Conservation (phyloP, 164 flowering plant species). For the Echeveria elegans region DNA sequence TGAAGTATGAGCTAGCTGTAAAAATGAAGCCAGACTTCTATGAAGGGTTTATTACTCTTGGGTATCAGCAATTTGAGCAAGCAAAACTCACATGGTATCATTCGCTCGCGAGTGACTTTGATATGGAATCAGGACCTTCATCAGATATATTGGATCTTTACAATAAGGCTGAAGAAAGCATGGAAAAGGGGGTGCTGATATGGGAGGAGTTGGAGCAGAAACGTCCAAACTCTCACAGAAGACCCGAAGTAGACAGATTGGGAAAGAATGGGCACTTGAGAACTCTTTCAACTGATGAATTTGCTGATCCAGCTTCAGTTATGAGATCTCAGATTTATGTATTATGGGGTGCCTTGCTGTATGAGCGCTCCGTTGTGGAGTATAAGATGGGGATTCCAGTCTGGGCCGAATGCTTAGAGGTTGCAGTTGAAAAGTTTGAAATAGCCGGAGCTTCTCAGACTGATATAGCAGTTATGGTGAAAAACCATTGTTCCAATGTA, state of each 20-base stretch:
- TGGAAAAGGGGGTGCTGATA: slow-evolving; percentile 58
- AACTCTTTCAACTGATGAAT: slow-evolving; percentile 43
- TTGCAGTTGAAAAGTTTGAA: slow-evolving; percentile 68
- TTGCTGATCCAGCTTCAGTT: slow-evolving; percentile 41
- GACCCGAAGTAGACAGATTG: slow-evolving; percentile 25
- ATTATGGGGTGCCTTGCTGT: slow-evolving; percentile 80
- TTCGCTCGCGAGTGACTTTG: slow-evolving; percentile 48
- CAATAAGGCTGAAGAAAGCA: slow-evolving; percentile 73
- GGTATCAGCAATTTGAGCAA: slow-evolving; percentile 82
- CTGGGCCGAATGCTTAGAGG: slow-evolving; percentile 79
- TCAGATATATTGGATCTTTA: slow-evolving; percentile 48
- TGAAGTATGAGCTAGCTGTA: slow-evolving; percentile 61
- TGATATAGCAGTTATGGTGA: slow-evolving; percentile 75
- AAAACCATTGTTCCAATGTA: slow-evolving; percentile 69
- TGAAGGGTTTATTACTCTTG: slow-evolving; percentile 71
- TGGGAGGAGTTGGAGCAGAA: slow-evolving; percentile 60
- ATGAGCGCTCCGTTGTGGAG: slow-evolving; percentile 82
- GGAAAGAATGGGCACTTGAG: slow-evolving; percentile 34
- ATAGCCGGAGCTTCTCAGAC: slow-evolving; percentile 85
- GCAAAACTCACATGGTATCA: slow-evolving; percentile 84
- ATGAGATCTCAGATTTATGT: slow-evolving; percentile 73
- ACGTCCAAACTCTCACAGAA: slow-evolving; percentile 26
- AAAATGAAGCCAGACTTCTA: slow-evolving; percentile 67
- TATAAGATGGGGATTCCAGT: slow-evolving; percentile 57
- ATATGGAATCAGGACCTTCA: slow-evolving; percentile 52